Percentiles rank a stretch among this genome's conserved stretches.
Conservation (phyloP, 1,284 basidiomycete species). For the Phellopilus nigrolimitatus region DNA sequence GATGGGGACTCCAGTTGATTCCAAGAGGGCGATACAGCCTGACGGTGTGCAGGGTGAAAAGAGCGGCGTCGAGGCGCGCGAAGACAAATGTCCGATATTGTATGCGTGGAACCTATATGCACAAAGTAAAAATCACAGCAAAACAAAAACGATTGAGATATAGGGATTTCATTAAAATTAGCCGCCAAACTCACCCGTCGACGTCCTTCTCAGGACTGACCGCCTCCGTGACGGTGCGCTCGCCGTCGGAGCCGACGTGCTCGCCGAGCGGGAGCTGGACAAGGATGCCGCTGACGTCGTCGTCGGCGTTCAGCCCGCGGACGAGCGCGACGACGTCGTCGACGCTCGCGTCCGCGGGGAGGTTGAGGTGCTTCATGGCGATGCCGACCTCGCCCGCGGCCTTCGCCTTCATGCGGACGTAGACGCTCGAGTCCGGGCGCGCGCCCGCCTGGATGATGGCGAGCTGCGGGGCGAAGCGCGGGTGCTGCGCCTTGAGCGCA, state of each 20-base stretch:
- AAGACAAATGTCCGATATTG: conserved; percentile 95
- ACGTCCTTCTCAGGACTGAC: conserved; percentile 94
- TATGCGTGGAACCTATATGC: conserved; percentile 91
- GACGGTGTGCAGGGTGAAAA: conserved; percentile 97
- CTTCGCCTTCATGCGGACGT: conserved; percentile 97
- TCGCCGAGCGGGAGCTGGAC: conserved; percentile 96
- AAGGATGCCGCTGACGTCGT: conserved; percentile 82
- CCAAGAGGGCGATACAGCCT: conserved; percentile 87
- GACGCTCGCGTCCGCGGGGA: conserved; percentile 71
- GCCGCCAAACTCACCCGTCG: conserved; percentile 66
- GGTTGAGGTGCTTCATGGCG: conserved; percentile 75
- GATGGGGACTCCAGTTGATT: conserved; percentile 75
- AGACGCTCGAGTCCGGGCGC: conserved; percentile 85
- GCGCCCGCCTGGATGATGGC: conserved; percentile 94
- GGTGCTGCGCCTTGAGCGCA: conserved; percentile 55
- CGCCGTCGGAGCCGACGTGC: conserved; percentile 80
- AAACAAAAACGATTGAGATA: conserved; percentile 14
- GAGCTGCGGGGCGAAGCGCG: conserved; percentile 86
- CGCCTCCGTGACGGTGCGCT: conserved; percentile 91
- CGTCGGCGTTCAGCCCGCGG: conserved; percentile 80
- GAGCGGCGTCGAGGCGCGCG: conserved; percentile 85
- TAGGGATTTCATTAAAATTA: conserved; percentile 18
- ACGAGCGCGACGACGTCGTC: conserved; percentile 79
- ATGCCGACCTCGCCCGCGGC: conserved; percentile 96
- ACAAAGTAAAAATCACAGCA: conserved; percentile 14